Evolutionary conservation across 2,329 filamentous ascomycete species (phyloP).

Genomic region (Fusarium sp.): DNA sequence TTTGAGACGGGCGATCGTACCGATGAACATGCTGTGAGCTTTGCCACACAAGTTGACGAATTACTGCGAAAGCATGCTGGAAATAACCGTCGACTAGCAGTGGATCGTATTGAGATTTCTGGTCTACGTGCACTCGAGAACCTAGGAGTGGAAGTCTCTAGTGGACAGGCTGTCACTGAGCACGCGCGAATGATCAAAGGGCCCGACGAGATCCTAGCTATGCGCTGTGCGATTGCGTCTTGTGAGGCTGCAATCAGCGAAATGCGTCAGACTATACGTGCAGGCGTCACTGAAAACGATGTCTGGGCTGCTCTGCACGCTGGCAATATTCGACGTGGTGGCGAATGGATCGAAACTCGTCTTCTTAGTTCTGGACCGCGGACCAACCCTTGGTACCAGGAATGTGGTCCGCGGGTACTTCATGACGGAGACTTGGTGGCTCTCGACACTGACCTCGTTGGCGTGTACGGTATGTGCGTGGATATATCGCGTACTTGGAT

Average conservation of each 20-base stretch:
- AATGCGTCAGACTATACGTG: not conserved
- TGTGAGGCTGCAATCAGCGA: not conserved
- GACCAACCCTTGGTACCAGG: slow-evolving; percentile 4
- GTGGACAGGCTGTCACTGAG: not conserved
- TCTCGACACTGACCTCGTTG: slow-evolving; percentile 1
- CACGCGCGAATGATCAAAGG: slow-evolving; percentile 1
- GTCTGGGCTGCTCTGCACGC: not conserved
- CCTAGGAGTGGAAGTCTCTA: not conserved
- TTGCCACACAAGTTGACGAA: not conserved
- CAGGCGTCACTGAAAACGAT: not conserved
- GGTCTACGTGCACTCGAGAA: not conserved
- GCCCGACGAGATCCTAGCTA: not conserved
- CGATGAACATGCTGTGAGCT: not conserved
- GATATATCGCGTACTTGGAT: slow-evolving; percentile 1
- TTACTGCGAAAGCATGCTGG: not conserved
- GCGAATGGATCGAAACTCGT: slow-evolving; percentile 1
- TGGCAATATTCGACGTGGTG: not conserved
- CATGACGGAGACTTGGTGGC: not conserved
- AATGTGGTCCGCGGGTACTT: not conserved
- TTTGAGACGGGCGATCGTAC: not conserved
- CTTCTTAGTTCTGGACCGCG: not conserved
- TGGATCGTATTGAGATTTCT: not conserved
- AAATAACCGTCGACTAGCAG: not conserved
- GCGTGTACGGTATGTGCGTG: not conserved
- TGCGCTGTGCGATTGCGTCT: not conserved